Evolutionary conservation across 2,329 filamentous ascomycete genomes (phyloP), one percentile per base, ranked within the genome.

Genomic region (Nemania bipapillata): DNA sequence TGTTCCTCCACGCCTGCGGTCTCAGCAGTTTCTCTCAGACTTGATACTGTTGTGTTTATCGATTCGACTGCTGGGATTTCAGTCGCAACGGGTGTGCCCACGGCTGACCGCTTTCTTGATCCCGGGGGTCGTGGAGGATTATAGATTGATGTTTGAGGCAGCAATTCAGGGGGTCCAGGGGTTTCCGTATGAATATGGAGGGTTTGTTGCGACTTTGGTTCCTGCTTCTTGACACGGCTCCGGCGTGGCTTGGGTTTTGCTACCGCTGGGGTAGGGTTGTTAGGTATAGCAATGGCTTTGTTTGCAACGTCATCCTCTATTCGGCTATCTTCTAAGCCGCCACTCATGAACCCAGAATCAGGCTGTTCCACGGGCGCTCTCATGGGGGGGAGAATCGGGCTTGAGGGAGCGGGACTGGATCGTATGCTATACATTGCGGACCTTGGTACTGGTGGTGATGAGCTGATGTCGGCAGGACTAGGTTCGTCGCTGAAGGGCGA

Each of bases 341-440:
- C 91, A 77, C 92, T 96, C 87, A 94, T 92, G 76, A 96, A 96
- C 1, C 92, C 92, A 15, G 92, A 94, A 77, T 97, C 93, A 7
- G 85, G 84, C 71, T 90, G 84, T 4, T 86, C 85, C 60, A 90
- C 89, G 28, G 90, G 78, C 24, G 85, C 82, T 0, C 83, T 86
- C 83, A 90, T 89, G 0, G 88, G 87, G 7, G 89, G 89, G 57
- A 94, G 84, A 50, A 89, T 86, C 1, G 95, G 96, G 77, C 95
- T 98, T 1, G 94, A 97, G 28, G 90, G 88, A 30, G 89, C 87
- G 4, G 91, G 90, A 66, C 87, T 89, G 1, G 86, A 87, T 58
- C 78, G 83, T 32, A 86, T 70, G 61, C 74, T 82, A 72, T 84
- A 89, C 50, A 84, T 80, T 32, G 85, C 83, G 42, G 86, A 86